A percentile compares a stretch with the other conserved stretches of the same genome.
phyloP scores from a whole-genome alignment of 1,284 basidiomycete species.

The Pseudozyma hubeiensis region DNA sequence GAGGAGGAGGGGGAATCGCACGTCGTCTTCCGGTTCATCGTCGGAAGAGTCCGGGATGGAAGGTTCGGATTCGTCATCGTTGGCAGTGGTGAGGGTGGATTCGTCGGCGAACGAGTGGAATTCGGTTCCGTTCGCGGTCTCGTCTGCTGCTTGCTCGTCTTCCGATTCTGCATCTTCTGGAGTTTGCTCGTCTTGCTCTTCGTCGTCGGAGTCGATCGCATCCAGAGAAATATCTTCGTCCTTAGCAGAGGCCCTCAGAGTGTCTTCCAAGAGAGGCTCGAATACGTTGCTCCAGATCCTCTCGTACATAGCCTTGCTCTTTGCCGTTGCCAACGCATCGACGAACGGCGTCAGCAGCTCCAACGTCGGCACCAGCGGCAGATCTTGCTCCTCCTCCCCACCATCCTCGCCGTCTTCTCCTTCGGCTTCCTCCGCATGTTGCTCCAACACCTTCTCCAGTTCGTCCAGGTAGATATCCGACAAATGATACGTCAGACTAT shows the following conservation, averaged over 20 bases:
- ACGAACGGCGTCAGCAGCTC: slow-evolving; percentile 78
- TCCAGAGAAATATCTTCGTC: neutral
- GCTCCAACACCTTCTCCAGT: slow-evolving; percentile 78
- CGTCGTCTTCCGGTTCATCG: slow-evolving; percentile 19
- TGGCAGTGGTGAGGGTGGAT: slow-evolving; percentile 5
- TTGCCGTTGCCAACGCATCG: slow-evolving; percentile 76
- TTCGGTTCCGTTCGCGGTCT: slow-evolving; percentile 23
- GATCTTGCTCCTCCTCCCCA: slow-evolving; percentile 20
- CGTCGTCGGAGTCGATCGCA: slow-evolving; percentile 11
- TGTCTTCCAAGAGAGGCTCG: slow-evolving; percentile 73
- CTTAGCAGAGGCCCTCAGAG: slow-evolving; percentile 27
- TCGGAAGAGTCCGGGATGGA: slow-evolving; percentile 3
- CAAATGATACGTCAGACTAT: slow-evolving; percentile 78
- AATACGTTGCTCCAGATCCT: slow-evolving; percentile 77
- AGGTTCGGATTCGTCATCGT: slow-evolving; percentile 30
- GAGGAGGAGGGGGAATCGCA: slow-evolving; percentile 31
- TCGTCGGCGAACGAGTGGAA: slow-evolving; percentile 47
- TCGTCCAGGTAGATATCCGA: slow-evolving; percentile 91
- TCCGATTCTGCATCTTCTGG: slow-evolving; percentile 24
- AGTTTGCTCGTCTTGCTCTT: slow-evolving; percentile 27
- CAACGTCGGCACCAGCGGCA: slow-evolving; percentile 72
- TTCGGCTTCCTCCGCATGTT: slow-evolving; percentile 2
- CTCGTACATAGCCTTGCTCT: slow-evolving; percentile 76
- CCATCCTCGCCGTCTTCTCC: slow-evolving; percentile 3
- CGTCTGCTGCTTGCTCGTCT: slow-evolving; percentile 37